Evolutionary conservation across 2,329 filamentous ascomycete species (phyloP).

Genomic region (Sarocladium strictum): DNA sequence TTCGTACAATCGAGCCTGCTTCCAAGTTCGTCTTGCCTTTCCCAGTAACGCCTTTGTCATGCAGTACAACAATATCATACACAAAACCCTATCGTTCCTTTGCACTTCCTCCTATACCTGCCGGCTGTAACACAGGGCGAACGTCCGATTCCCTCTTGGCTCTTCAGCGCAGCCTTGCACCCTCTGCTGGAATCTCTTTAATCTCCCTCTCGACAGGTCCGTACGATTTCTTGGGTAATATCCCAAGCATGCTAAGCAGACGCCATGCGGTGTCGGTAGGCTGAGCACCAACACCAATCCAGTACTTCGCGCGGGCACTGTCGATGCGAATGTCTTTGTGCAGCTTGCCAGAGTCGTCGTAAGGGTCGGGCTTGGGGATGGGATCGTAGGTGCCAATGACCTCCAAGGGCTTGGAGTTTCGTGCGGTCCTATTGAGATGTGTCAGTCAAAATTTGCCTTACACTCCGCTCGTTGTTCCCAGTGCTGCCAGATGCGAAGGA

Average conservation of each 20-base stretch:
- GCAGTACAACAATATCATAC: conserved; percentile 21
- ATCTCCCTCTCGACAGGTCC: conserved; percentile 22
- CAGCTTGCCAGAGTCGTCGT: conserved; percentile 57
- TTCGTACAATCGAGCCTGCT: not conserved
- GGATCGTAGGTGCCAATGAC: conserved; percentile 79
- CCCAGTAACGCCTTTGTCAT: conserved; percentile 5
- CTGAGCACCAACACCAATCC: conserved; percentile 94
- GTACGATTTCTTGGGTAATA: conserved; percentile 32
- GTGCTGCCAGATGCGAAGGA: not conserved
- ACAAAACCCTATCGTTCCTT: conserved; percentile 7
- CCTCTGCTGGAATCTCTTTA: conserved; percentile 15
- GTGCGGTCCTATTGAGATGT: conserved; percentile 59
- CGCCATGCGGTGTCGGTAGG: conserved; percentile 87
- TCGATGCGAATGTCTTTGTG: conserved; percentile 94
- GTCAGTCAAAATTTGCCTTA: too few species aligned
- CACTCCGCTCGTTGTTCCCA: too few species aligned
- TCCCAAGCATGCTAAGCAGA: conserved; percentile 69
- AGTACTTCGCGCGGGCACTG: conserved; percentile 76
- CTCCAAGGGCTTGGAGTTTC: conserved; percentile 84
- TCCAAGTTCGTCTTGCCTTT: not conserved
- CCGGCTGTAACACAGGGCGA: too few species aligned
- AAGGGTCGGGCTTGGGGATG: conserved; percentile 54
- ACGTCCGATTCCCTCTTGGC: not conserved
- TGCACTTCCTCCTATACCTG: not conserved
- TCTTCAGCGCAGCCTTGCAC: not conserved